phyloP scores from a whole-genome alignment of 139 green algal species.

The Haematococcus sp. region DNA sequence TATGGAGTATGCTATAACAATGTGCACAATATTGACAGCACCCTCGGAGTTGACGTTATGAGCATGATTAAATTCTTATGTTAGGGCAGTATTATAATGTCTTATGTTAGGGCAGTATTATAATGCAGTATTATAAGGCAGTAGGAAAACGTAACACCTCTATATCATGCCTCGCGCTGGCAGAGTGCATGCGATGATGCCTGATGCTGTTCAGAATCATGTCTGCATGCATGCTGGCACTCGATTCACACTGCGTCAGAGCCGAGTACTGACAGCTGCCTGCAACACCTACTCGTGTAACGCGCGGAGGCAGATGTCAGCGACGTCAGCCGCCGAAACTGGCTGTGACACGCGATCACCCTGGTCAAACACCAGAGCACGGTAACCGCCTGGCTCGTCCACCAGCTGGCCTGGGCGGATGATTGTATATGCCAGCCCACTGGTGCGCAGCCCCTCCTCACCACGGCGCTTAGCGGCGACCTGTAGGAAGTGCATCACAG shows the following conservation, averaged over 20 bases:
- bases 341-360: slow-evolving; percentile 73
- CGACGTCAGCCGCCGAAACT: slow-evolving; percentile 93
- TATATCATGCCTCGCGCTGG: no score
- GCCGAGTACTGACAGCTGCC: background rate
- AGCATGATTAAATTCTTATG: no score
- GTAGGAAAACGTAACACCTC: no score
- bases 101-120: no score
- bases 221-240: background rate
- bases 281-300: slow-evolving; percentile 53
- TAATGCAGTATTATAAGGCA: no score
- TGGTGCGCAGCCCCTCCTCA: slow-evolving; percentile 78
- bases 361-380: slow-evolving; percentile 98
- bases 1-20: no score
- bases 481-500: no score
- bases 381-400: slow-evolving; percentile 94
- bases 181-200: background rate
- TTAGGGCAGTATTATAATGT: no score
- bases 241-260: background rate
- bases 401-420: slow-evolving; percentile 77
- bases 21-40: no score
- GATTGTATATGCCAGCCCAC: slow-evolving; percentile 93
- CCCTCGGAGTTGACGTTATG: no score
- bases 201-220: background rate
- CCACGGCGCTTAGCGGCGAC: slow-evolving; percentile 75
- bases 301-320: slow-evolving; percentile 90